Base-by-base conservation (phyloP, 768 basidiomycete genomes). In the Phylloporus arenicola region DNA sequence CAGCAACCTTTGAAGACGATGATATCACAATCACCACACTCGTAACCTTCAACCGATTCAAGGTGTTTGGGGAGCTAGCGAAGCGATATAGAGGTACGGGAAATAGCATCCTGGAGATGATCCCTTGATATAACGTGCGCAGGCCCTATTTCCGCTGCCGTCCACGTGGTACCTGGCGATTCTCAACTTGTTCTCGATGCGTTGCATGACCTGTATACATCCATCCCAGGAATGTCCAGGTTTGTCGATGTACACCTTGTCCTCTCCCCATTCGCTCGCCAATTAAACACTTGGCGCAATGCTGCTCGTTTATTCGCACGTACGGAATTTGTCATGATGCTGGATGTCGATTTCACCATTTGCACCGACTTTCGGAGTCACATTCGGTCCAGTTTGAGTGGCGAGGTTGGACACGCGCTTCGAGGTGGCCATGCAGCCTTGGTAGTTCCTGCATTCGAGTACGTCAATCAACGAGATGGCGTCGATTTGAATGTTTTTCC, bases 221-320 rank as follows among this genome's bases (percentile, higher is more conserved):
- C 84, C 8, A 82, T 82, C 3, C 79, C 79, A 2, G 73, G 69
- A 48, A 86, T 92, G 78, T 70, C 78, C 40, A 70, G 67, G 24
- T 82, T 78, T 58, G 88, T 92, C 44, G 92, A 93, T 63, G 81
- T 93, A 12, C 92, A 94, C 62, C 81, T 94, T 45, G 84, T 93
- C 27, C 73, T 92, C 55, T 88, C 91, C 58, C 76, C 80, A 3
- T 87, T 86, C 55, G 84, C 85, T 53, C 80, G 90, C 6, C 88
- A 92, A 64, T 85, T 94, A 74, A 94, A 94, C 67, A 82, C 87
- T 20, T 93, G 90, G 88, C 78, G 92, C 30, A 93, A 93, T 64
- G 79, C 83, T 38, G 92, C 91, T 3, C 81, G 92, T 37, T 72
- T 90, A 45, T 89, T 91, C 59, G 84, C 90, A 4, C 79, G 88